phyloP scores from a whole-genome alignment of 179 eudicot genomes.

The Heliamphora pulchella region DNA sequence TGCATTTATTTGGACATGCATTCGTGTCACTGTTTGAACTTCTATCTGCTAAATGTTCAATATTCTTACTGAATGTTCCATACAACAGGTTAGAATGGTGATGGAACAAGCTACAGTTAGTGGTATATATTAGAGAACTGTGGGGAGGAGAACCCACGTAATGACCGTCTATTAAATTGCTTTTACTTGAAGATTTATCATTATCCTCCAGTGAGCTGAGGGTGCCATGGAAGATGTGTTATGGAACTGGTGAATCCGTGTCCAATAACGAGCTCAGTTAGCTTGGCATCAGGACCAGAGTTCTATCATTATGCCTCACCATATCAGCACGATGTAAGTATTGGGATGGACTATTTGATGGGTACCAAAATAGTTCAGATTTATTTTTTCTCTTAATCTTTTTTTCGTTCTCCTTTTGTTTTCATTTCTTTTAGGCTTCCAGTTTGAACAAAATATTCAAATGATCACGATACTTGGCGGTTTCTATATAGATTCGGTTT shows the following conservation, averaged over 20 bases:
- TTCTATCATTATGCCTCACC: no score
- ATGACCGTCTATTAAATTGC: not conserved
- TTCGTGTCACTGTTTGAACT: no score
- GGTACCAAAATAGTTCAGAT: constrained; percentile 1
- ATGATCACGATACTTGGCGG: no score
- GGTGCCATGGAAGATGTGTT: constrained; percentile 3
- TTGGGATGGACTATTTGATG: not conserved
- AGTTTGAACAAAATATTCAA: constrained; percentile 3
- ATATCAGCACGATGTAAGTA: not conserved
- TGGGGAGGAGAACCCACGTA: not conserved
- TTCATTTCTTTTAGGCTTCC: not conserved
- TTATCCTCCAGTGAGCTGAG: not conserved
- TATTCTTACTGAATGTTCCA: not conserved
- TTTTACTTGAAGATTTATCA: not conserved
- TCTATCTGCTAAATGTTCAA: not conserved
- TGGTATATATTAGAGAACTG: not conserved
- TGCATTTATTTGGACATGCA: no score
- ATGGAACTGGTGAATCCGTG: not conserved
- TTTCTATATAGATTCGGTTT: not conserved
- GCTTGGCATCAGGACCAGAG: constrained; percentile 1
- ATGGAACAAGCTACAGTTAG: not conserved
- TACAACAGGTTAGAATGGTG: constrained; percentile 7
- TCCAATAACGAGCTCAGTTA: not conserved
- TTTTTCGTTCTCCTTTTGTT: not conserved
- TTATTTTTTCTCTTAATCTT: not conserved